Evolutionary conservation across 176 grass and related monocot species (phyloP), one percentile per base, ranked within the genome.

Genomic region (Zea luxurians): DNA sequence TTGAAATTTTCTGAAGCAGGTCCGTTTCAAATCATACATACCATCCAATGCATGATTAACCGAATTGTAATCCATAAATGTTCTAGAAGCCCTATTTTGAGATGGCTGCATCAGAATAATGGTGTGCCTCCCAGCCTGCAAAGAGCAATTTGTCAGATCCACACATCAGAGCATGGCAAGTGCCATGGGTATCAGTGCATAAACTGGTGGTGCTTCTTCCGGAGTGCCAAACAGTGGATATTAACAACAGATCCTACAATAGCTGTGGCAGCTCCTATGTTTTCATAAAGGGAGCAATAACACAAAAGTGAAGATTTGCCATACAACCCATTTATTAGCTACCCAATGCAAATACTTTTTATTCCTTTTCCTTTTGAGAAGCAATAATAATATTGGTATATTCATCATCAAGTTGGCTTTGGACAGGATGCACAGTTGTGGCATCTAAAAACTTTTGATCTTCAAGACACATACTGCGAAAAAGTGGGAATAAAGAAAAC

Each of bases 71-170:
- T 92, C 83, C 85, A 94, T 92, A 72, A 98, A 98, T 81, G 95
- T 94, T 84, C 95, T 90, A 42, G 81, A 90, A 70, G 80, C 83
- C 85, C 91, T 86, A 52, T 82, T 94, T 73, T 88, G 95, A 66
- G 95, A 90, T 82, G 91, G 88, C 54, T 98, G 91, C 95, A 98
- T 94, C 66, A 98, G 81, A 83, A 98, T 94, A 83, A 98, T 98
- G 44, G 95, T 94, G 85, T 98, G 95, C 81, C 83, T 98, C 61
- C 89, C 91, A 83, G 87, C 80, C 95, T 98, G 85, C 79, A 89
- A 80, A n/a, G 64, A 77, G 35, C 37, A 59, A 78, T 4, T 49
- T 69, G 55, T 46, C 53, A 79, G 44, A 80, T 75, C 49, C 60
- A 84, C 35, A 43, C 36, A 49, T 83, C 50, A 60, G 71, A 4